Percentiles rank a stretch among this genome's conserved stretches.
Evolutionary conservation across 768 basidiomycete species (phyloP).

Genomic region (Gyrodon lividus): DNA sequence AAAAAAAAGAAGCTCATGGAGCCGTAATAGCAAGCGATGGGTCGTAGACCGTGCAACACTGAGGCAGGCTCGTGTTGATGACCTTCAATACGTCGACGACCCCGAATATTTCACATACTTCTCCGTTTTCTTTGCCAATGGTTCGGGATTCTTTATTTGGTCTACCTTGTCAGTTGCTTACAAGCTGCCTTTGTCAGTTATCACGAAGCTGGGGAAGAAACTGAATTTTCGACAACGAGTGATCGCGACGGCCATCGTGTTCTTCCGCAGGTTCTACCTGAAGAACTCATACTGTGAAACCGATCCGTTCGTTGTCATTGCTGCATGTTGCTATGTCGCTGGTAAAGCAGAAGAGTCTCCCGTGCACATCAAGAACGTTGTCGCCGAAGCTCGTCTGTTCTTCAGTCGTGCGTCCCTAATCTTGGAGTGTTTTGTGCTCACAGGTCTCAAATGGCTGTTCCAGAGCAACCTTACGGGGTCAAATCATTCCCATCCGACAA

Average conservation of each 20-base stretch:
- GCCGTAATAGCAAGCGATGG: conserved; percentile 77
- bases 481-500: conserved; percentile 87
- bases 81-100: conserved; percentile 75
- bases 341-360: conserved; percentile 98
- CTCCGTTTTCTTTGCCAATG: conserved; percentile 84
- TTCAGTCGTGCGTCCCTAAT: conserved; percentile 61
- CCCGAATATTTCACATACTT: conserved; percentile 79
- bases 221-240: conserved; percentile 83
- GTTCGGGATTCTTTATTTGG: conserved; percentile 36
- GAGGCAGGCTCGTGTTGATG: conserved; percentile 69
- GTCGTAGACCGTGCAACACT: conserved; percentile 79
- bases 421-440: background rate
- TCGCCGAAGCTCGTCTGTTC: conserved; percentile 74
- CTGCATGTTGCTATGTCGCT: conserved; percentile 93
- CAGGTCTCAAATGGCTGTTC: background rate
- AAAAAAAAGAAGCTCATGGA: conserved; percentile 14
- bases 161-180: background rate
- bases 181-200: conserved; percentile 45
- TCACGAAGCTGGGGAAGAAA: conserved; percentile 84
- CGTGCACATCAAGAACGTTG: conserved; percentile 89
- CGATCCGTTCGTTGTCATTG: conserved; percentile 89
- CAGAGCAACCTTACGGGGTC: conserved; percentile 67
- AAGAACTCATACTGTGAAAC: conserved; percentile 96
- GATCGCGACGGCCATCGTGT: conserved; percentile 92
- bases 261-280: conserved; percentile 95